A percentile compares a stretch with the other conserved stretches of the same genome.
phyloP scores from a whole-genome alignment of 2,329 filamentous ascomycete species.

The Atkinsonella texensis region DNA sequence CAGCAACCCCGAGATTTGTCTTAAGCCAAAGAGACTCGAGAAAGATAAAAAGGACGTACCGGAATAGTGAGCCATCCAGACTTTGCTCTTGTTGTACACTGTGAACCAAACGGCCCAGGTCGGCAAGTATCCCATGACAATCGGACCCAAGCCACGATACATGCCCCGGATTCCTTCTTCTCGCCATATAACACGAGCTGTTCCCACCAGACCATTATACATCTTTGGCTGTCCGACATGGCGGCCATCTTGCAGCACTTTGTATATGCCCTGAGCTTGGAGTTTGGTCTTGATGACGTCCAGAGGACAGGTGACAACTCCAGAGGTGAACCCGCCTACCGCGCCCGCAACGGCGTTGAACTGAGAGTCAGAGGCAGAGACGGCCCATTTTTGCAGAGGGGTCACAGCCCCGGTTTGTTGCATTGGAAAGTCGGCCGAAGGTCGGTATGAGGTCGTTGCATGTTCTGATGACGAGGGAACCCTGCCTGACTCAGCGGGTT shows the following conservation, averaged over 20 bases:
- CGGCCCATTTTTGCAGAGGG: conserved; percentile 43
- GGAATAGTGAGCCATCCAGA: conserved; percentile 54
- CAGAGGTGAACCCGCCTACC: conserved; percentile 81
- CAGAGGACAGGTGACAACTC: conserved; percentile 88
- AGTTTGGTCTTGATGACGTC: conserved; percentile 99
- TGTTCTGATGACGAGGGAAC: conserved; percentile 21
- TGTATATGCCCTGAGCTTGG: conserved; percentile 84
- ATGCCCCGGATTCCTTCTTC: conserved; percentile 84
- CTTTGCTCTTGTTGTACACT: conserved; percentile 84
- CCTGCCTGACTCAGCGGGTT: conserved; percentile 24
- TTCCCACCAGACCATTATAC: conserved; percentile 81
- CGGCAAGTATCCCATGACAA: conserved; percentile 88
- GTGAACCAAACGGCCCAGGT: conserved; percentile 99
- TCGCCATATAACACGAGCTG: conserved; percentile 70
- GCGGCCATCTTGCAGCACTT: conserved; percentile 34
- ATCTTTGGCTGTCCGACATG: conserved; percentile 44
- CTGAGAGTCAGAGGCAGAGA: conserved; percentile 44
- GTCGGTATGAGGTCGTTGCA: conserved; percentile 24
- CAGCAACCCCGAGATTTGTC: too few species aligned
- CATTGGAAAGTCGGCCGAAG: conserved; percentile 21
- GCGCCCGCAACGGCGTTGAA: conserved; percentile 83
- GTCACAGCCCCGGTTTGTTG: conserved; percentile 23
- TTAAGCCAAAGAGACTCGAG: background rate
- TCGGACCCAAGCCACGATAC: conserved; percentile 87
- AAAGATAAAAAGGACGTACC: conserved; percentile 29